phyloP scores from a whole-genome alignment of 805 yeast genomes.

The Candida verbasci region DNA sequence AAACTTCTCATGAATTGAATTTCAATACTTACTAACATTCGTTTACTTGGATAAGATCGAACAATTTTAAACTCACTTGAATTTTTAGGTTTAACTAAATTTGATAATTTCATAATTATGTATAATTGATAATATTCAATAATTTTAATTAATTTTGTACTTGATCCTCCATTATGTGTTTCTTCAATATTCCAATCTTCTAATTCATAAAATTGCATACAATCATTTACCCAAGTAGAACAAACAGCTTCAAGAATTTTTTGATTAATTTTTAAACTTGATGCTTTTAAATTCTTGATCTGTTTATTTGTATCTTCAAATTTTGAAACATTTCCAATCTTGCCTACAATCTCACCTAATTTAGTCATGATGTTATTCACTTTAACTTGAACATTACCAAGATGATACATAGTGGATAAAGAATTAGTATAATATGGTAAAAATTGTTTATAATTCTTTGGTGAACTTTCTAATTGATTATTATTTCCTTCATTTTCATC shows the following conservation, averaged over 20 bases:
- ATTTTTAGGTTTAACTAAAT: conserved; percentile 16
- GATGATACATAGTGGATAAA: conserved; percentile 34
- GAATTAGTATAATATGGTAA: conserved; percentile 39
- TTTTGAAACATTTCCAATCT: conserved; percentile 29
- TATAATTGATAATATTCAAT: conserved; percentile 34
- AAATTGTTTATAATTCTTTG: conserved; percentile 30
- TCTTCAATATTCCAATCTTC: conserved; percentile 35
- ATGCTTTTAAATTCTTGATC: conserved; percentile 29
- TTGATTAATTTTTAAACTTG: conserved; percentile 31
- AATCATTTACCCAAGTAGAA: conserved; percentile 43
- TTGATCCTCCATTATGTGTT: conserved; percentile 15
- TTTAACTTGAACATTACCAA: conserved; percentile 23
- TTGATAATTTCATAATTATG: conserved; percentile 26
- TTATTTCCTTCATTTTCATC: conserved; percentile 16
- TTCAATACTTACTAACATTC: conserved; percentile 37
- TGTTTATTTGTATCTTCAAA: conserved; percentile 33
- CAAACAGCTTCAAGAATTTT: conserved; percentile 38
- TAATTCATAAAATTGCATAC: conserved; percentile 40
- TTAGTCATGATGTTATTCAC: conserved; percentile 25
- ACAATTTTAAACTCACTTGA: conserved; percentile 26
- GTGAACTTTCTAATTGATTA: conserved; percentile 34
- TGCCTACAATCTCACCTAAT: conserved; percentile 27
- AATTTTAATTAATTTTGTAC: conserved; percentile 32
- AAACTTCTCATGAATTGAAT: conserved; percentile 43
- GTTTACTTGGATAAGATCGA: conserved; percentile 34